Evolutionary conservation across 306 rosid species (phyloP).

Genomic region (Casuarina cunninghamiana): DNA sequence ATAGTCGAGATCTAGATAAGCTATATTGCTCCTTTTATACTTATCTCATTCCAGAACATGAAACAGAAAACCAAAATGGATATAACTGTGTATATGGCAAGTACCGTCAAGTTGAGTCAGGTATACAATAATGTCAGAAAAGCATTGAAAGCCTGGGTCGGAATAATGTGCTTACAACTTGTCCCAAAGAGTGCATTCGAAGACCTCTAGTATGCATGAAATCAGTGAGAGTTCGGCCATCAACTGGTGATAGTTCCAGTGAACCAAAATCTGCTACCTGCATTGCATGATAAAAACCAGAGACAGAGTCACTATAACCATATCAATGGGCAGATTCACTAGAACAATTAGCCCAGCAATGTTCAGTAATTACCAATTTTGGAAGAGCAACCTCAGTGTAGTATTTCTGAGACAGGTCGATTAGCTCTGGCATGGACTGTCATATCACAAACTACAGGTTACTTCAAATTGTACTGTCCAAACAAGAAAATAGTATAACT

Average conservation of each 20-base stretch:
- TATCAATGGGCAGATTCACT: constrained; percentile 21
- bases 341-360: constrained; percentile 35
- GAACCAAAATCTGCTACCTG: constrained; percentile 99
- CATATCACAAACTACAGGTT: constrained; percentile 32
- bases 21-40: not conserved
- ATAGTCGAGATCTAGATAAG: not conserved
- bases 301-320: constrained; percentile 35
- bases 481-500: constrained; percentile 12
- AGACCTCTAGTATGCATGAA: constrained; percentile 99
- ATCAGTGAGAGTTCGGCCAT: constrained; percentile 97
- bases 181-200: constrained; percentile 90
- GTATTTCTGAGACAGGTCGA: constrained; percentile 71
- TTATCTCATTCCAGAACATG: not conserved
- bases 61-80: not conserved
- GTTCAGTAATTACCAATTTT: constrained; percentile 73
- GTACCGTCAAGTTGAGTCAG: constrained; percentile 11
- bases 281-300: constrained; percentile 31
- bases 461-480: constrained; percentile 29
- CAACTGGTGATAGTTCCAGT: constrained; percentile 96
- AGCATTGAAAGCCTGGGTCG: constrained; percentile 5
- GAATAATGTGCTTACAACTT: constrained; percentile 74
- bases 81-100: not conserved
- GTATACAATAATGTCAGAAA: constrained; percentile 3
- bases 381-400: constrained; percentile 97
- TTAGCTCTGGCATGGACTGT: constrained; percentile 86